Evolutionary conservation across 306 rosid species (phyloP), one percentile per base, ranked within the genome.

Genomic region (Luffa acutangula): DNA sequence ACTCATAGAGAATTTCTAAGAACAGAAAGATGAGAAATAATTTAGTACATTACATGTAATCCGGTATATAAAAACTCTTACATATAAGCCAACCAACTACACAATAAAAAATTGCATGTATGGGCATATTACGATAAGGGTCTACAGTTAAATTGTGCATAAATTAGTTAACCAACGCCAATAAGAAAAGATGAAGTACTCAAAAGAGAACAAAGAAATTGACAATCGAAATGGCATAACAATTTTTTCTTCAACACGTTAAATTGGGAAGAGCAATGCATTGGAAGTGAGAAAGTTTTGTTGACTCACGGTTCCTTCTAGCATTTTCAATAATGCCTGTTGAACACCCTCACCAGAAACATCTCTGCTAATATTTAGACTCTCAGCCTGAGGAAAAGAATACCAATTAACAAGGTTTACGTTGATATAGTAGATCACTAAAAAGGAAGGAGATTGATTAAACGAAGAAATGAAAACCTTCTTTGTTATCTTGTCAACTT

Each of bases 401-500:
- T 25, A 37, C 82, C 78, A 43, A 67, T 79, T 36, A 62, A 76
- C 78, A 60, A 80, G 15, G 58, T 79, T 84, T 42, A 33, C 37
- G 77, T 59, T 43, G 60, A 54, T 45, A 80, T 82, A 56, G 59
- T 82, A 51, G 53, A 85, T 48, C 57, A 49, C 62, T 4, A 41
- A 78, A 54, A 57, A 72, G 73, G 25, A 49, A 83, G 80, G 69
- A 33, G 34, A 70, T 42, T 39, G 63, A n/a, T 70, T 53, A 21
- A 37, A 15, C 20, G 21, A 74, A 77, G 31, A 37, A 74, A 25
- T 31, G 56, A 63, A 57, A 82, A 94, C 98, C 98, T 94, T 94
- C 90, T 92, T 94, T n/a, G 98, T 94, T 89, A 92, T 94, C 87
- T 94, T 92, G 93, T 94, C 98, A 87, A 94, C 97, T 94, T 94